These are phyloP conservation scores for Echeveria elegans DNA, from an alignment of 164 flowering plant genomes.

Conservation along the genomic window DNA sequence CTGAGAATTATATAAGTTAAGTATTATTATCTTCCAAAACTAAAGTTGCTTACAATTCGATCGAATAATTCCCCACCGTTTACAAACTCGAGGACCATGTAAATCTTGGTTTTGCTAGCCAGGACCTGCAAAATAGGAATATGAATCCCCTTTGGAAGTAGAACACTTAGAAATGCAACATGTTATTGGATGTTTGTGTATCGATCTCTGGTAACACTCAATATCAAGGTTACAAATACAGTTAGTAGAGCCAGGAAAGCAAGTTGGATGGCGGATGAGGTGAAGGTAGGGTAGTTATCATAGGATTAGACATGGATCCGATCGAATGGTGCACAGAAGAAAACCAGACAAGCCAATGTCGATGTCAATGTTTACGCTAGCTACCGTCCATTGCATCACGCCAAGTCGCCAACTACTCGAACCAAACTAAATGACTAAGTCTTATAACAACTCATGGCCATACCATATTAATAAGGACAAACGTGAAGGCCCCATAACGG, in stretches of 20 bases:
- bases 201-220: not conserved
- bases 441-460: not conserved
- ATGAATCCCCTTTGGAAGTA: not conserved
- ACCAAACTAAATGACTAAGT: conserved; percentile 3
- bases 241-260: not conserved
- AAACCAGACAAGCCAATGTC: not conserved
- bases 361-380: not conserved
- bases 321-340: not conserved
- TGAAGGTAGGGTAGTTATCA: not conserved
- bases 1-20: no score
- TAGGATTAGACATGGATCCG: not conserved
- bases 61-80: conserved; percentile 86
- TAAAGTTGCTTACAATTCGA: conserved; percentile 53
- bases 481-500: not conserved
- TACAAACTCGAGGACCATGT: conserved; percentile 83
- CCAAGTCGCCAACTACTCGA: not conserved
- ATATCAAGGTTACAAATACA: not conserved
- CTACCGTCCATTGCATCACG: not conserved
- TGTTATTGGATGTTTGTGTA: no score
- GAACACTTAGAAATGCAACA: no score
- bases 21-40: not conserved
- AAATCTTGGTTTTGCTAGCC: conserved; percentile 88
- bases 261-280: not conserved
- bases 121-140: conserved; percentile 46
- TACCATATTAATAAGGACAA: not conserved